These are phyloP conservation scores for Kwoniella heveanensis DNA, from an alignment of 768 basidiomycete genomes.

Conservation along the genomic window DNA sequence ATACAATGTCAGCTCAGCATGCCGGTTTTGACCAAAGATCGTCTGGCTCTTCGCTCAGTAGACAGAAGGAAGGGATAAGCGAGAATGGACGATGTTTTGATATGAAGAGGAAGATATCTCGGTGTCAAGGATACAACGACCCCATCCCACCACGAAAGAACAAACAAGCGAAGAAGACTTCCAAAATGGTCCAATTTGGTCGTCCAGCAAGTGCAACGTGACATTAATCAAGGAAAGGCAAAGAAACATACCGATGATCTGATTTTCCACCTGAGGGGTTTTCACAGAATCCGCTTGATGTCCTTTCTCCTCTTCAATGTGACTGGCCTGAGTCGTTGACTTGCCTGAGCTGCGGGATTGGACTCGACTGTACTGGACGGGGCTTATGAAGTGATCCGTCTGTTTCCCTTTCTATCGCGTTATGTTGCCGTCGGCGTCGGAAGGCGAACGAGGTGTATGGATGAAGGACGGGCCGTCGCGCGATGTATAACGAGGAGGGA, in stretches of 20 bases:
- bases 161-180: not conserved
- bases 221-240: not conserved
- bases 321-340: not conserved
- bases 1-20: not conserved
- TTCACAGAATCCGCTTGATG: not conserved
- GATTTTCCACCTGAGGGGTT: not conserved
- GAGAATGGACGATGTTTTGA: no score
- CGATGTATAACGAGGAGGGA: no score
- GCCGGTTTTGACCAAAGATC: no score
- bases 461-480: no score
- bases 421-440: no score
- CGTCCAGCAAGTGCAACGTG: not conserved
- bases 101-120: not conserved
- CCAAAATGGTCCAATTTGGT: no score
- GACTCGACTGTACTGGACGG: not conserved
- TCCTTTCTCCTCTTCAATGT: not conserved
- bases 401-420: not conserved
- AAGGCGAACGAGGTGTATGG: no score
- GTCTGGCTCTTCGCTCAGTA: no score
- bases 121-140: not conserved
- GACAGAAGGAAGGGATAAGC: no score
- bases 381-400: not conserved
- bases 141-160: not conserved
- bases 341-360: not conserved
- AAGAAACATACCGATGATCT: not conserved